Percentiles rank a stretch among this genome's conserved stretches.
Conservation (phyloP, 139 green algal genomes). For the Chlamydomonas asymmetrica region DNA sequence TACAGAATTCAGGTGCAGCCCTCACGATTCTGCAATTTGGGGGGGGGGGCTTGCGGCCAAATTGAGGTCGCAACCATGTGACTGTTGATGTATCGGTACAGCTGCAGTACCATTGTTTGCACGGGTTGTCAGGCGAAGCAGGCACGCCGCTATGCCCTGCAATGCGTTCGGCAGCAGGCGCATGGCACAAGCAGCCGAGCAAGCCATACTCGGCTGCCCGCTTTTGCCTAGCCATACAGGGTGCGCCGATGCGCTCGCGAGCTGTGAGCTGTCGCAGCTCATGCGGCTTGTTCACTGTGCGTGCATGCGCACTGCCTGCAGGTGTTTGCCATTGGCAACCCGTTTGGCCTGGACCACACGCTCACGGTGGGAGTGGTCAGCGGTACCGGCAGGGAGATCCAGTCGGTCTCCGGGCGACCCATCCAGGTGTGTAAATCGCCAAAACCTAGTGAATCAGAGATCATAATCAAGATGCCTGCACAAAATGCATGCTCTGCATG, state of each 20-base stretch:
- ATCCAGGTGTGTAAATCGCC: conserved; percentile 57
- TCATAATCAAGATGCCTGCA: no score
- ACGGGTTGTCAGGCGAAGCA: background rate
- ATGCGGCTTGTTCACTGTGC: background rate
- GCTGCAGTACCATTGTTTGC: no score
- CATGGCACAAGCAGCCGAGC: background rate
- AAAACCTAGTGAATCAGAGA: no score
- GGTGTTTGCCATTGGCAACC: conserved; percentile 91
- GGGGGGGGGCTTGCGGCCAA: background rate
- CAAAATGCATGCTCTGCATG: background rate
- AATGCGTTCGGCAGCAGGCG: background rate
- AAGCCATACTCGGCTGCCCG: no score
- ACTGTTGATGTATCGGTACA: background rate
- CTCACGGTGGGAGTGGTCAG: conserved; percentile 75
- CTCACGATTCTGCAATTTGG: no score
- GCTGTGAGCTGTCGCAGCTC: background rate
- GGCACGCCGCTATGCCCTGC: background rate
- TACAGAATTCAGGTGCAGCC: background rate
- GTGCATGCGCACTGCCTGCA: no score
- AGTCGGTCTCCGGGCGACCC: conserved; percentile 66
- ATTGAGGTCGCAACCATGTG: background rate
- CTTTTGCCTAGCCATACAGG: background rate
- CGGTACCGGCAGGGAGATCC: conserved; percentile 81
- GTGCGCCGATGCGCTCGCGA: background rate
- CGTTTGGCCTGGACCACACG: conserved; percentile 85